phyloP scores from a whole-genome alignment of 2,329 filamentous ascomycete genomes.

The Hymenoscyphus salicellus region DNA sequence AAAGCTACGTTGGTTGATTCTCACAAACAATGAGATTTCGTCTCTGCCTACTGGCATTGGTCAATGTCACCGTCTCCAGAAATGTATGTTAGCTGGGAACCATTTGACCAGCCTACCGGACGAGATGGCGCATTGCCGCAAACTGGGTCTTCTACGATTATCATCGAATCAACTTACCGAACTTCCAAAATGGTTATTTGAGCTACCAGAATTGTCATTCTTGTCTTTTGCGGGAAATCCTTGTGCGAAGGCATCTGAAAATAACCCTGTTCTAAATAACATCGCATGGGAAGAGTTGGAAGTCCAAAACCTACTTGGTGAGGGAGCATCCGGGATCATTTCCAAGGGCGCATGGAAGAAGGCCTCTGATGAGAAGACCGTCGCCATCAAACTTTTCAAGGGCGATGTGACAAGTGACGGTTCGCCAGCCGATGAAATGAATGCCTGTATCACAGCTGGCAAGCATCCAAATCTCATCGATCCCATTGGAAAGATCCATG shows the following conservation, averaged over 20 bases:
- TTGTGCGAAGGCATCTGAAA: constrained; percentile 35
- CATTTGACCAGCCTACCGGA: constrained; percentile 40
- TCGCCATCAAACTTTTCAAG: constrained; percentile 50
- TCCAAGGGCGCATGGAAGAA: constrained; percentile 41
- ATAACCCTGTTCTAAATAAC: constrained; percentile 35
- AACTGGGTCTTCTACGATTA: constrained; percentile 45
- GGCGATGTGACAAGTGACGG: constrained; percentile 48
- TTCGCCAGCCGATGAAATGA: constrained; percentile 49
- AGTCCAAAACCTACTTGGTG: constrained; percentile 42
- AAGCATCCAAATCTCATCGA: constrained; percentile 46
- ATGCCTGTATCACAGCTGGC: constrained; percentile 45
- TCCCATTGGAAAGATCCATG: constrained; percentile 44
- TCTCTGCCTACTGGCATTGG: constrained; percentile 44
- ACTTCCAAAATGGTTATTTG: constrained; percentile 45
- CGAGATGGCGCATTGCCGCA: constrained; percentile 44
- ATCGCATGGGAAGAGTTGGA: constrained; percentile 44
- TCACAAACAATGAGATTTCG: constrained; percentile 45
- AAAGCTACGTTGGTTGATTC: constrained; percentile 46
- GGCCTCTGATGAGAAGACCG: constrained; percentile 36
- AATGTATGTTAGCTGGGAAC: constrained; percentile 51
- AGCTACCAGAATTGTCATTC: constrained; percentile 46
- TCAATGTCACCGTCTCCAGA: constrained; percentile 43
- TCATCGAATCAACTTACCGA: constrained; percentile 41
- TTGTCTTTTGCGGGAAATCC: constrained; percentile 49
- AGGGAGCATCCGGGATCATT: constrained; percentile 48